A percentile compares a stretch with the other conserved stretches of the same genome.
Evolutionary conservation across 2,329 filamentous ascomycete genomes (phyloP).

Genomic region (Talaromyces sp.): DNA sequence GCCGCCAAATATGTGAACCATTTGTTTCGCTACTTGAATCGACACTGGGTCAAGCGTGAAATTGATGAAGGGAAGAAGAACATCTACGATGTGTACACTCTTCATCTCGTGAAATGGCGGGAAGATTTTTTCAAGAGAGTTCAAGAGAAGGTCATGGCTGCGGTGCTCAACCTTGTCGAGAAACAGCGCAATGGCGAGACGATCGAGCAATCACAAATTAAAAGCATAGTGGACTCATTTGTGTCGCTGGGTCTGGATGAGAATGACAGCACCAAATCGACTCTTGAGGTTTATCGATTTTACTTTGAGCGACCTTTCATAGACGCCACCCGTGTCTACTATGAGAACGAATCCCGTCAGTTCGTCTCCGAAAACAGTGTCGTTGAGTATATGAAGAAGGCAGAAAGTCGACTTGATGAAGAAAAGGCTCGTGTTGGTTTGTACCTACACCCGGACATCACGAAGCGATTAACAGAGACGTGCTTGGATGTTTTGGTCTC

Average conservation of each 20-base stretch:
- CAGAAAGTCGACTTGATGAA: constrained; percentile 80
- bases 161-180: constrained; percentile 90
- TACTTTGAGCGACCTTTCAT: constrained; percentile 95
- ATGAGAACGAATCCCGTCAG: constrained; percentile 85
- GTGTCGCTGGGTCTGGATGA: constrained; percentile 93
- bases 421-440: constrained; percentile 91
- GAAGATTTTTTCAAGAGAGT: constrained; percentile 83
- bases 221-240: constrained; percentile 94
- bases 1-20: constrained; percentile 98
- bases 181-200: constrained; percentile 97
- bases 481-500: constrained; percentile 89
- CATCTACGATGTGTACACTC: constrained; percentile 95
- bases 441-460: constrained; percentile 89
- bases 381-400: constrained; percentile 99
- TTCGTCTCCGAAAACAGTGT: constrained; percentile 97
- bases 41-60: constrained; percentile 98
- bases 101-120: constrained; percentile 95
- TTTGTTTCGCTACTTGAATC: constrained; percentile 90
- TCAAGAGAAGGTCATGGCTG: constrained; percentile 85
- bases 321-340: constrained; percentile 77
- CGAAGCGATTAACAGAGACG: constrained; percentile 74
- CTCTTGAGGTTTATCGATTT: constrained; percentile 86
- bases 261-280: constrained; percentile 86
- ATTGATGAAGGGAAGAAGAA: constrained; percentile 99
- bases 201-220: constrained; percentile 95